A percentile compares a stretch with the other conserved stretches of the same genome.
Evolutionary conservation across 2,329 filamentous ascomycete genomes (phyloP).

Genomic region (Aureobasidium sp.): DNA sequence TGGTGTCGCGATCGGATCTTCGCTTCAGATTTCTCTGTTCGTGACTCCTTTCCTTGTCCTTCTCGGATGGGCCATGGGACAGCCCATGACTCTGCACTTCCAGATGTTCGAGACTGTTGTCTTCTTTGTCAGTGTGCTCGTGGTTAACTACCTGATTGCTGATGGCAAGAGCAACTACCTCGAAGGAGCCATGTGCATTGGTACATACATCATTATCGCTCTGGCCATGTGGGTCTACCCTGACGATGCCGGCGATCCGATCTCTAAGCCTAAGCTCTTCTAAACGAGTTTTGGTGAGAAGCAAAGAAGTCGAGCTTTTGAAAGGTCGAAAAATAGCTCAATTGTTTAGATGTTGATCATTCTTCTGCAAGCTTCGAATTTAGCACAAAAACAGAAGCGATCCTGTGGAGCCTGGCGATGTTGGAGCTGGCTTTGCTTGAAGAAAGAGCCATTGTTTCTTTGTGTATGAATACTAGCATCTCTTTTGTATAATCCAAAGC

Average conservation of each 20-base stretch:
- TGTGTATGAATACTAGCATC: neutral
- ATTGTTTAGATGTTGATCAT: neutral
- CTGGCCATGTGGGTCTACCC: conserved; percentile 56
- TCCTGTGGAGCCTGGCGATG: neutral
- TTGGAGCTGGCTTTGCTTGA: neutral
- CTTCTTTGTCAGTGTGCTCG: conserved; percentile 75
- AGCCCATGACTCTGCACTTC: conserved; percentile 65
- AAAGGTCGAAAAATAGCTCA: neutral
- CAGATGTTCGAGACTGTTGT: conserved; percentile 84
- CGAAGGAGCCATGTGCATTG: conserved; percentile 60
- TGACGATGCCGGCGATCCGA: conserved; percentile 37
- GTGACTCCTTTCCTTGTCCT: conserved; percentile 53
- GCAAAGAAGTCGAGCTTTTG: neutral
- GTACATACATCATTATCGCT: conserved; percentile 53
- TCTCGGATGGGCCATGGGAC: conserved; percentile 48
- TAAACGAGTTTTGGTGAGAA: neutral
- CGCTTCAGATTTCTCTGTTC: conserved; percentile 56
- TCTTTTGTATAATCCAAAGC: neutral
- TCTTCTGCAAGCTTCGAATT: neutral
- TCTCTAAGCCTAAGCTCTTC: conserved; percentile 7
- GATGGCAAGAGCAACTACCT: conserved; percentile 84
- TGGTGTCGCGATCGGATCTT: conserved; percentile 58
- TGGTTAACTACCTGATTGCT: conserved; percentile 80
- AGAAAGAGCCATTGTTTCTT: neutral
- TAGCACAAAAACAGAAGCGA: too few relatives aligned